These are phyloP conservation scores for Phaseolus coccineus DNA, from an alignment of 331 rosid genomes.

Conservation along the genomic window DNA sequence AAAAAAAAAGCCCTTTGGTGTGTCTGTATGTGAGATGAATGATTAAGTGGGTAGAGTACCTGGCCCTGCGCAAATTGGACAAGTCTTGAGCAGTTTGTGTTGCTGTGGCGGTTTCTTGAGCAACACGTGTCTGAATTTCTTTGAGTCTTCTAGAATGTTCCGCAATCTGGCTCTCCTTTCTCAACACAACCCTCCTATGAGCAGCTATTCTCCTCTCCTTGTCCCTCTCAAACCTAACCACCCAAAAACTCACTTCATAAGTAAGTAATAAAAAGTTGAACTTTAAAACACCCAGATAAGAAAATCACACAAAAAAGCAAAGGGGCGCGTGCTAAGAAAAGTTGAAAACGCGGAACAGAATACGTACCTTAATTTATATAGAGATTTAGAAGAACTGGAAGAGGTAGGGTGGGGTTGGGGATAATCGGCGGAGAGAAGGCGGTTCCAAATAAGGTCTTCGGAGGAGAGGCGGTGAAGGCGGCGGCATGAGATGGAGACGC, in stretches of 20 bases:
- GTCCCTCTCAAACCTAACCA: conserved; percentile 70
- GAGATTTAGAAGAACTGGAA: conserved; percentile 53
- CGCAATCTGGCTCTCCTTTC: conserved; percentile 73
- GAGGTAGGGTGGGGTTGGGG: conserved; percentile 9
- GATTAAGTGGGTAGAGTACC: conserved; percentile 50
- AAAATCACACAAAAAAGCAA: neutral
- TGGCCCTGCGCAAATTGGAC: conserved; percentile 58
- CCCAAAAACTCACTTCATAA: neutral
- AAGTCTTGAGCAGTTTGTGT: conserved; percentile 53
- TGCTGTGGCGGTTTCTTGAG: conserved; percentile 50
- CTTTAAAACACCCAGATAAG: conserved; percentile 24
- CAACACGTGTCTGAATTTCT: conserved; percentile 49
- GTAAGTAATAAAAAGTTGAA: conserved; percentile 10
- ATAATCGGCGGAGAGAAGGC: conserved; percentile 66
- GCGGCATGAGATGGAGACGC: conserved; percentile 69
- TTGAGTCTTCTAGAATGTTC: conserved; percentile 66
- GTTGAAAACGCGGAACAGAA: neutral
- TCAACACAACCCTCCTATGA: conserved; percentile 59
- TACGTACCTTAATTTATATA: conserved; percentile 61
- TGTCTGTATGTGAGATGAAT: neutral
- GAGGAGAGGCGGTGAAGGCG: conserved; percentile 67
- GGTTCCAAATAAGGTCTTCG: conserved; percentile 67
- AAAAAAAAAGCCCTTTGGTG: no score
- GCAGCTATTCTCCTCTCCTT: conserved; percentile 64
- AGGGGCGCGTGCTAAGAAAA: no score